Percentiles rank a stretch among this genome's conserved stretches.
Conservation (phyloP, 140 eudicot genomes). For the Ambrosia hybrid region DNA sequence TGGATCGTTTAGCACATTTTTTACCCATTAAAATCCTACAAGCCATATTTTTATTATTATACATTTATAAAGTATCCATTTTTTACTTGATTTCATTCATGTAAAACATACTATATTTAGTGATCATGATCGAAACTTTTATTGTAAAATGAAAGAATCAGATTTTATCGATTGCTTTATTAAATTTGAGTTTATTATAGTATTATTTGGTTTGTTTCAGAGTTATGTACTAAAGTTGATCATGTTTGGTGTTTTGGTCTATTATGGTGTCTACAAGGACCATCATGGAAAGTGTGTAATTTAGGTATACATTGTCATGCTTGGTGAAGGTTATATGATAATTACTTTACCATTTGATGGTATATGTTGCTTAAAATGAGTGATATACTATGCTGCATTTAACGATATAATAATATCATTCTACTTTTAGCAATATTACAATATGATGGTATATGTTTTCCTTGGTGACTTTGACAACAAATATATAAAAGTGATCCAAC, state of each 20-base stretch:
- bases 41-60: background rate
- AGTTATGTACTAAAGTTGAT: background rate
- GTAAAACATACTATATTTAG: background rate
- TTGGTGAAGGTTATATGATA: constrained; percentile 15
- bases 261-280: background rate
- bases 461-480: too few species aligned
- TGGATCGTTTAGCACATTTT: too few species aligned
- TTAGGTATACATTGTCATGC: constrained; percentile 12
- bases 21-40: background rate
- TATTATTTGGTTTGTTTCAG: background rate
- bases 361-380: constrained; percentile 22
- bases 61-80: background rate
- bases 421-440: background rate
- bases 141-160: background rate
- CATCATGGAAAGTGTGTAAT: constrained; percentile 19
- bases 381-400: background rate
- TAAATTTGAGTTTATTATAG: background rate
- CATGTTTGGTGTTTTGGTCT: background rate
- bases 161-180: background rate
- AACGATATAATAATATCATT: background rate
- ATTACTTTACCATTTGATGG: constrained; percentile 9
- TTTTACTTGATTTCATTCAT: background rate
- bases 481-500: too few species aligned
- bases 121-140: background rate
- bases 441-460: too few species aligned